Evolutionary conservation across 2,329 filamentous ascomycete genomes (phyloP).

Genomic region (Arthrobotrys sinensis): DNA sequence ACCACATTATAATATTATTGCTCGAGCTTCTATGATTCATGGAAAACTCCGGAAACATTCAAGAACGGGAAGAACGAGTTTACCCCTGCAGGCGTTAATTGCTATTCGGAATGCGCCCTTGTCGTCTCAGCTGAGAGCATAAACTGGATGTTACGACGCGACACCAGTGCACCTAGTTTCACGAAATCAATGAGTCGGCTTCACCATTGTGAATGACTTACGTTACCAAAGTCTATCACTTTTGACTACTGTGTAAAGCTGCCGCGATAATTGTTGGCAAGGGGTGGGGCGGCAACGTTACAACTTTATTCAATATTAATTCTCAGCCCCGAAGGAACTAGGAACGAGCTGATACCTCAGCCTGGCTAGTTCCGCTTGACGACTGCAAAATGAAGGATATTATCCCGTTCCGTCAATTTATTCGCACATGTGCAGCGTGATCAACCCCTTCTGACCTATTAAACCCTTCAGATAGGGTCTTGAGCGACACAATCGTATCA

Average conservation of each 20-base stretch:
- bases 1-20: conserved; percentile 12
- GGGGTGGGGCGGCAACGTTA: too few species aligned
- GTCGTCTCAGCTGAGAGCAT: neutral
- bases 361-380: neutral
- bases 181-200: neutral
- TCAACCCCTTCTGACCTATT: too few species aligned
- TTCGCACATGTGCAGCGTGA: neutral
- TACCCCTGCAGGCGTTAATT: neutral
- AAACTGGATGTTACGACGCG: neutral
- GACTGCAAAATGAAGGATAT: neutral
- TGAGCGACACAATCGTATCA: too few species aligned
- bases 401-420: neutral
- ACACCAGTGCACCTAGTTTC: neutral
- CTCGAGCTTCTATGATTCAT: conserved; percentile 34
- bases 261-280: too few species aligned
- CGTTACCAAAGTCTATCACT: too few species aligned
- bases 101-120: conserved; percentile 3
- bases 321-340: conserved; percentile 10
- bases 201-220: neutral
- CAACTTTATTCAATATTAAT: neutral
- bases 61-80: neutral
- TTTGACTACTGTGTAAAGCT: too few species aligned
- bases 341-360: conserved; percentile 9
- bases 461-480: too few species aligned
- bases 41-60: neutral